Evolutionary conservation across 371 early-diverging fungal genomes (phyloP), one percentile per base, ranked within the genome.

Genomic region (Apophysomyces ossiformis): DNA sequence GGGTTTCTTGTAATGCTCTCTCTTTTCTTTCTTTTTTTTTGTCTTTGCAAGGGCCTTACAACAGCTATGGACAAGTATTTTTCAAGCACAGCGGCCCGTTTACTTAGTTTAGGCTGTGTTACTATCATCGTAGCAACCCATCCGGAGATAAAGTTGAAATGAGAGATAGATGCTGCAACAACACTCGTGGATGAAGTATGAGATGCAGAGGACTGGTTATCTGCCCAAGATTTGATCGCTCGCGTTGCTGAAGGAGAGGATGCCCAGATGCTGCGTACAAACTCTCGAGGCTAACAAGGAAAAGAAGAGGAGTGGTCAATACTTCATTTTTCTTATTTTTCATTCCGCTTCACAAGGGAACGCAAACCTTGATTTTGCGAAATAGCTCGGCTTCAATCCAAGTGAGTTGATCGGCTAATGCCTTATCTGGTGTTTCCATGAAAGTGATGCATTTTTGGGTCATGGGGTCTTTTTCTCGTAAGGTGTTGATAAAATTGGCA

Each of bases 51-150:
- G 0, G 3, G 32, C 6, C 44, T 47, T 70, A 85, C 86, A 71
- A 83, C 79, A 32, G 92, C 90, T 45, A 90, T 75, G 1, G 79
- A 81, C 73, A 92, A 85, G 37, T 88, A 85, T 63, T 83, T 85
- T 68, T 88, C 86, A 39, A 90, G 75, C 59, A 88, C 75, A 56
- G 80, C 81, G n/a, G 85, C 86, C 11, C 90, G 77, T 62, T 81
- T 77, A 44, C 76, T 85, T 43, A 87, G 64, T 59, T 86, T 82
- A 26, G 85, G 66, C 61, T 89, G 89, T 45, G 78, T 76, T 7
- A 89, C 72, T 39, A 90, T 82, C 75, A 89, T 85, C 32, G 89
- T 87, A 2, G 85, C 84, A 7, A 87, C 88, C 90, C 91, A 90
- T 7, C 82, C 81, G 3, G 88, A 86, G 44, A 87, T 84, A 64